phyloP scores from a whole-genome alignment of 108 stramenopile genomes.

The Skeletonema marinoi region DNA sequence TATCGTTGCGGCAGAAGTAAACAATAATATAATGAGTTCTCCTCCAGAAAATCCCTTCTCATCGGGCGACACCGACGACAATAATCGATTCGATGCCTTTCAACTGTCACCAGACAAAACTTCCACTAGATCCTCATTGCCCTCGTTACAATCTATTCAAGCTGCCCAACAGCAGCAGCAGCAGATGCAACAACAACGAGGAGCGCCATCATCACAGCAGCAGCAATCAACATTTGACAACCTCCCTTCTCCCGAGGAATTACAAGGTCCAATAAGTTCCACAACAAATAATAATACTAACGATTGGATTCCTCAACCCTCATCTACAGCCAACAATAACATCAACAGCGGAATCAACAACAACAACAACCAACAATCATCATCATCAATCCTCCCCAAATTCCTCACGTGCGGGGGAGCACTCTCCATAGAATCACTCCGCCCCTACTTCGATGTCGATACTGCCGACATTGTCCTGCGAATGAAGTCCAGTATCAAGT shows the following conservation, averaged over 20 bases:
- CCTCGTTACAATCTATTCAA: background rate
- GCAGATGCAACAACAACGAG: background rate
- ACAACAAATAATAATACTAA: background rate
- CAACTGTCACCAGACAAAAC: background rate
- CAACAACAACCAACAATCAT: background rate
- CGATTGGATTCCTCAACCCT: slow-evolving; percentile 19
- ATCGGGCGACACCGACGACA: background rate
- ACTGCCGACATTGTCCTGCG: slow-evolving; percentile 26
- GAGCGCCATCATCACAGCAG: too few relatives aligned
- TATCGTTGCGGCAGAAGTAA: too few relatives aligned
- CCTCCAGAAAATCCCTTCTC: background rate
- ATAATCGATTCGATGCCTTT: background rate
- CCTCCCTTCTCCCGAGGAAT: slow-evolving; percentile 31
- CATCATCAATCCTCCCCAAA: slow-evolving; percentile 20
- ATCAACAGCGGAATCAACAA: background rate
- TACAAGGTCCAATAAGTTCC: slow-evolving; percentile 27
- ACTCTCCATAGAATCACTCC: slow-evolving; percentile 27
- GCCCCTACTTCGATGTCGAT: slow-evolving; percentile 49
- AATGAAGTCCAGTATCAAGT: slow-evolving; percentile 42
- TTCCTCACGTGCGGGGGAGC: slow-evolving; percentile 22
- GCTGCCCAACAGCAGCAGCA: background rate
- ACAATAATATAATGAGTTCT: background rate
- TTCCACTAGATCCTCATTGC: background rate
- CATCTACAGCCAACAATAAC: background rate
- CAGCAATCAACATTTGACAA: slow-evolving; percentile 1